Evolutionary conservation across 1,139 yeast genomes (phyloP), one percentile per base, ranked within the genome.

Genomic region (Scheffersomyces segobiensis): DNA sequence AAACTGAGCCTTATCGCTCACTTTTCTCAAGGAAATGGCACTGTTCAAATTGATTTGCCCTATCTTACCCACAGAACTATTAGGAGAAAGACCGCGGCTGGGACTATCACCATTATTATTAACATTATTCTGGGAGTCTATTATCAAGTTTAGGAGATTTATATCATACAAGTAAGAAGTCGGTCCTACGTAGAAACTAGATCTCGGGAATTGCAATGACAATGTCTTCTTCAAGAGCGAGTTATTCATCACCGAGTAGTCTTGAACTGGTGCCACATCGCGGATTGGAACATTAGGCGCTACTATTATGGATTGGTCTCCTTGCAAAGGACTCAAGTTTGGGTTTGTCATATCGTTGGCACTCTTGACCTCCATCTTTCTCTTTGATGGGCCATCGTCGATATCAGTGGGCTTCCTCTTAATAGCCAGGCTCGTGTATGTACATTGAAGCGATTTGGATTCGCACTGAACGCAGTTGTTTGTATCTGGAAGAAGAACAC

Each of bases 151-250:
- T 22, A 89, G 71, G 21, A 89, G 75, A 52, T 82, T 78, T 14
- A 83, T 76, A 70, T 89, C 95, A 68, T 84, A 88, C 54, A 87
- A 78, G 48, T 76, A 77, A 1, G 93, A 87, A 0, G 93, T 87
- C 0, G 93, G 86, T 0, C 96, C 96, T 39, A 89, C 86, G 66
- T 86, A 88, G 67, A 88, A 89, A 47, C 92, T 87, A 0, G 93
- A 88, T 57, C 95, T 74, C 1, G 96, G 95, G 64, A 85, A 88
- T 65, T 88, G 93, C 52, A 86, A 70, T 14, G 82, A 77, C 14
- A 80, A 69, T 0, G 84, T 80, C 60, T 78, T 80, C 62, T 77
- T 78, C 56, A 79, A 67, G 8, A 79, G 66, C 17, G 83, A 78
- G 64, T 83, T 81, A 65, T 77, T 83, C 75, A 84, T 83, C 50